Base-by-base conservation (phyloP, 495 filamentous ascomycete genomes). In the Xylaria intraflava region DNA sequence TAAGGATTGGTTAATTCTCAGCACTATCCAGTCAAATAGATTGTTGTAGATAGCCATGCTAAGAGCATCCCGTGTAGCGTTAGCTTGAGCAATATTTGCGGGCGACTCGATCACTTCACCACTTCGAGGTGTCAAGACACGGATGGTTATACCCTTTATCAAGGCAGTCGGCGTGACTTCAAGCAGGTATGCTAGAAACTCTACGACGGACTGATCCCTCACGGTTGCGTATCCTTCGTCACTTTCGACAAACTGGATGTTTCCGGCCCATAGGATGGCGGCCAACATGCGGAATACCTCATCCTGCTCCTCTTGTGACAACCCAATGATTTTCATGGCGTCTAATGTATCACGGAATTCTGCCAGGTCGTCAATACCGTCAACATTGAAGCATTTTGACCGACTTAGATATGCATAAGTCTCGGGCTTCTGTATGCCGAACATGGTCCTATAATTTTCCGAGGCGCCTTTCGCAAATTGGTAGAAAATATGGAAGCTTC, bases 401-500 rank as follows among this genome's bases (percentile, higher is more conserved):
- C 80, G 81, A 66, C 89, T 95, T 8, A 91, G 95, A 70, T 99
- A 99, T n/a, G 86, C 64, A 70, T 99, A 99, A 24, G 89, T 87
- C 57, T 95, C 87, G 22, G 94, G 94, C 57, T 84, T 85, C 65
- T 96, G 93, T 2, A 99, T 72, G 27, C 93, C 93, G 65, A 88
- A 96, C 31, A 72, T 85, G 55, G 90, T 83, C 66, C 90, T 77
- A 68, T 96, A 94, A 41, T 86, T 84, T 61, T 86, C 79, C 9
- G 90, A 86, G 12, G 93, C 94, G 0, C 87, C 90, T 67, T 99
- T 99, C 19, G 94, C 86, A 69, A 96, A 96, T 67, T 99, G 94
- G 69, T 99, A 99, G 68, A 99, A 97, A 61, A 99, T 97, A 69
- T 99, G 94, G 72, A 99, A 99, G 68, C 95, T 97, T 57, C 94